Evolutionary conservation across 768 basidiomycete species (phyloP).

Genomic region (Jaapia argillacea): DNA sequence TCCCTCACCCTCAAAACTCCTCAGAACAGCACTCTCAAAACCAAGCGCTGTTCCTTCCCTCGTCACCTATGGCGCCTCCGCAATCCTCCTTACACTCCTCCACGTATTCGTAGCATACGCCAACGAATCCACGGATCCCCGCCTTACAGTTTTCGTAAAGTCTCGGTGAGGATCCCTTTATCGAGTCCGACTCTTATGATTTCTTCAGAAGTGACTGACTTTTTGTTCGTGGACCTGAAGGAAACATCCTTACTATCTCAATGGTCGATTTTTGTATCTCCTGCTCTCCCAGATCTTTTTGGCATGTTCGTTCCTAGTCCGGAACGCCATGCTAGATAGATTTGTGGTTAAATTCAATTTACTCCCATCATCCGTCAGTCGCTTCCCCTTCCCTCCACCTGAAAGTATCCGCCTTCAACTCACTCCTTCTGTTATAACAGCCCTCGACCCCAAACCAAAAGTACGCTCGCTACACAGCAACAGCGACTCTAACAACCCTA

Average conservation of each 20-base stretch:
- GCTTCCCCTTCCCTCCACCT: not conserved
- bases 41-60: constrained; percentile 35
- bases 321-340: constrained; percentile 56
- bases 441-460: too few relatives aligned
- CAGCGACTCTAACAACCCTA: not conserved
- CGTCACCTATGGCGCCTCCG: constrained; percentile 35
- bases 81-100: constrained; percentile 30
- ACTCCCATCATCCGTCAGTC: not conserved
- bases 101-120: constrained; percentile 30
- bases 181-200: not conserved
- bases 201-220: not conserved
- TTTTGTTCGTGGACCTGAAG: constrained; percentile 20
- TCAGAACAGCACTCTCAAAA: constrained; percentile 37
- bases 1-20: constrained; percentile 39
- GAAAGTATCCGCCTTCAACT: not conserved
- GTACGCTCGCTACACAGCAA: too few relatives aligned
- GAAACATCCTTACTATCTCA: constrained; percentile 68
- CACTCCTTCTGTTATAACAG: too few relatives aligned
- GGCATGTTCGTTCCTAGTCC: constrained; percentile 37
- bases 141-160: constrained; percentile 49
- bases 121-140: constrained; percentile 29
- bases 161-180: constrained; percentile 49
- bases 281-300: constrained; percentile 39
- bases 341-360: constrained; percentile 27
- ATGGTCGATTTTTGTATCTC: constrained; percentile 57